Evolutionary conservation across 176 grass and related monocot genomes (phyloP).

Genomic region (Aegilops speltoides): DNA sequence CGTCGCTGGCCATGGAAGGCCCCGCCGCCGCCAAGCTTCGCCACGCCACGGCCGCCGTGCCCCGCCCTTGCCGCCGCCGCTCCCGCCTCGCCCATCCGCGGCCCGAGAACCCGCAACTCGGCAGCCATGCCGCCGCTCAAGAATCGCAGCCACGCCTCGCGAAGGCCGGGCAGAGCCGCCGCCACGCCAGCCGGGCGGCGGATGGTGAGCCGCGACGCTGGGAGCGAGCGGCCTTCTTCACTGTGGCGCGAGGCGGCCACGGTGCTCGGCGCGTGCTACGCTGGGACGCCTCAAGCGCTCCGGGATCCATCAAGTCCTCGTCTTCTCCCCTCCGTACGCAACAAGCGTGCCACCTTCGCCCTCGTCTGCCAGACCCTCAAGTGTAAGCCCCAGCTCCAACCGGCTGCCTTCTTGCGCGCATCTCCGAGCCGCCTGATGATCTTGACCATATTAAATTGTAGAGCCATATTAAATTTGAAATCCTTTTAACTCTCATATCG

Average conservation of each 20-base stretch:
- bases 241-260: constrained; percentile 83
- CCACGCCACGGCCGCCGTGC: too few relatives aligned
- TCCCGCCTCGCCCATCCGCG: too few relatives aligned
- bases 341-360: constrained; percentile 92
- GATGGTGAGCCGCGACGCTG: constrained; percentile 65
- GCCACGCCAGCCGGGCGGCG: not conserved
- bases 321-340: constrained; percentile 74
- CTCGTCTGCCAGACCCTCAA: constrained; percentile 94
- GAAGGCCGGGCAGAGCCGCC: constrained; percentile 21
- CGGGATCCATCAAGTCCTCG: constrained; percentile 80
- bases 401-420: not conserved
- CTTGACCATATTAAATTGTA: too few relatives aligned
- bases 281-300: constrained; percentile 60
- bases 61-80: too few relatives aligned
- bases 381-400: constrained; percentile 36
- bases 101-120: not conserved
- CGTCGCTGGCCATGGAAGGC: too few relatives aligned
- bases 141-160: constrained; percentile 22
- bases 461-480: too few relatives aligned
- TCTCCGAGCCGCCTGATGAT: not conserved
- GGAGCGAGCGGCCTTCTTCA: constrained; percentile 85
- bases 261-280: constrained; percentile 86
- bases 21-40: too few relatives aligned
- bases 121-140: constrained; percentile 45
- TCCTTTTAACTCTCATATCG: too few relatives aligned